A percentile compares a stretch with the other conserved stretches of the same genome.
These are phyloP conservation scores for Neurospora sp. DNA, from an alignment of 495 filamentous ascomycete genomes.

Conservation along the genomic window DNA sequence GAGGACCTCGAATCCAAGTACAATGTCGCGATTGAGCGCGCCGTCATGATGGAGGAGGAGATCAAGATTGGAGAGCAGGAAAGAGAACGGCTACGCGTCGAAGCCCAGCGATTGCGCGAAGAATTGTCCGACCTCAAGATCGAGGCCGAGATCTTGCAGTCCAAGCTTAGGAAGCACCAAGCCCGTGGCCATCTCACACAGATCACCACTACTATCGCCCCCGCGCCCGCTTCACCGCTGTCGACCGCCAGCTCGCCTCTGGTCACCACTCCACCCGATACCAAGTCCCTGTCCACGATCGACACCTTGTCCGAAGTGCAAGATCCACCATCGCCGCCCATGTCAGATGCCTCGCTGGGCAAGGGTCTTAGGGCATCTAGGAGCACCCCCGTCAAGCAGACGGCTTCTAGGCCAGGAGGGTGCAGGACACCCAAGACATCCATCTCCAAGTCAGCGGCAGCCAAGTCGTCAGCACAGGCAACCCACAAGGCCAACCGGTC, in stretches of 20 bases:
- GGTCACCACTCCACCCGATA: slow-evolving; percentile 58
- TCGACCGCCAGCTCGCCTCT: slow-evolving; percentile 63
- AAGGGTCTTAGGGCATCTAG: slow-evolving; percentile 34
- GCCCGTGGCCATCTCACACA: slow-evolving; percentile 37
- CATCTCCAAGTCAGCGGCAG: slow-evolving; percentile 17
- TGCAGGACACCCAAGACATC: slow-evolving; percentile 7
- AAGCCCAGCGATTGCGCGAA: slow-evolving; percentile 76
- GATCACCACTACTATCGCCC: slow-evolving; percentile 41
- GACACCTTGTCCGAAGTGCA: slow-evolving; percentile 33
- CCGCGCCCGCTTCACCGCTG: slow-evolving; percentile 46
- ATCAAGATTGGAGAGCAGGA: slow-evolving; percentile 84
- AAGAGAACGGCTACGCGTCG: slow-evolving; percentile 75
- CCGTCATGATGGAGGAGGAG: slow-evolving; percentile 90
- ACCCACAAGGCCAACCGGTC: slow-evolving; percentile 1
- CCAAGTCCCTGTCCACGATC: slow-evolving; percentile 43
- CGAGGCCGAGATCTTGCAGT: slow-evolving; percentile 86
- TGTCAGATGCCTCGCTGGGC: slow-evolving; percentile 60
- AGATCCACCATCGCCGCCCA: slow-evolving; percentile 51
- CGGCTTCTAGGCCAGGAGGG: background rate
- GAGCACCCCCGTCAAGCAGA: slow-evolving; percentile 20
- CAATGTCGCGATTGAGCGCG: slow-evolving; percentile 83
- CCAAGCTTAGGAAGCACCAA: slow-evolving; percentile 66
- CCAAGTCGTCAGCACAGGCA: slow-evolving; percentile 21
- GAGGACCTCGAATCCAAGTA: slow-evolving; percentile 97
- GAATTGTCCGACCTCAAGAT: slow-evolving; percentile 88